Base-by-base conservation (phyloP, 805 yeast species). In the Metschnikowia rubicola region DNA sequence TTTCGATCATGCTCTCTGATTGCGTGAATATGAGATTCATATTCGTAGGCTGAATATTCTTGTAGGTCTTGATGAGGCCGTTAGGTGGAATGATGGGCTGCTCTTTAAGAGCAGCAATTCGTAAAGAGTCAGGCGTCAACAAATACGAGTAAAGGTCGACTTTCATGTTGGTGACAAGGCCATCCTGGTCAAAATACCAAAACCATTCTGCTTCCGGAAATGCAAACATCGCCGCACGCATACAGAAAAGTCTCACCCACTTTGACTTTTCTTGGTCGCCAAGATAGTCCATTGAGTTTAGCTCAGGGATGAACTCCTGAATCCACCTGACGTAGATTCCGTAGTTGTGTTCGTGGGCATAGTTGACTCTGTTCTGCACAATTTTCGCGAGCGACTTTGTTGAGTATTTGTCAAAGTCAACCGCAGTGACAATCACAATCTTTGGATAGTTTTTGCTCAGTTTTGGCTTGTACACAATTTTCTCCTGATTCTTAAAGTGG, bases 141-240 rank as follows among this genome's bases (percentile, higher is more conserved):
- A 92, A 63, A 53, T 84, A 81, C 19, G 79, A 70, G 39, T 76
- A 67, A 31, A 92, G 59, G 50, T 87, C 80, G 35, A 84, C 71
- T 43, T 78, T 77, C 48, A 81, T 70, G 51, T 88, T 79, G 88
- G 87, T 85, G 47, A 92, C 82, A 43, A 89, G 66, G 0, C 92
- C 81, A 58, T 84, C 81, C 54, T 86, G 79, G 63, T 88, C 96
- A 37, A 94, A 62, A 60, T 82, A 91, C 94, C 97, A 88, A 60
- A 91, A 84, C 74, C 88, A 86, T 63, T 88, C 81, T n/a, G 97
- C 86, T 40, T 83, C 73, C 1, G 98, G 98, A 71, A 90, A 90
- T 0, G 96, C 94, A 63, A 79, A 80, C 84, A 92, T 82, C n/a
- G 98, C 97, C 37, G 91, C 94, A 51, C 95, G 77, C 62, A 88